Evolutionary conservation across 2,329 filamentous ascomycete species (phyloP).

Genomic region (Decorospora gaudefroyi): DNA sequence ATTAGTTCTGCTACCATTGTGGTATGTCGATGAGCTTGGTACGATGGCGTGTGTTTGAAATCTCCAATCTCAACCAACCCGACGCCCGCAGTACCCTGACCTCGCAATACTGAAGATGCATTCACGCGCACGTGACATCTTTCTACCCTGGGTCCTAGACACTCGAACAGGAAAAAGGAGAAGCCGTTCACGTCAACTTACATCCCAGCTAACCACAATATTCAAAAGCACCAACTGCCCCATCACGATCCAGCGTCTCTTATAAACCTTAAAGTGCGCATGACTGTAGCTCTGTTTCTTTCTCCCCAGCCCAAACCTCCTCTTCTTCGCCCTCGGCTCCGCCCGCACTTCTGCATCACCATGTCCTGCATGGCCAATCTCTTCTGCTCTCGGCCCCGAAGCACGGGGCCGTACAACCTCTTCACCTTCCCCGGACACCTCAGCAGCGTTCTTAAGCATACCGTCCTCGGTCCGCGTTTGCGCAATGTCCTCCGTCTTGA

Average conservation of each 20-base stretch:
- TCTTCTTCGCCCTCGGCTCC: background rate
- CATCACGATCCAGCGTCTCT: conserved; percentile 86
- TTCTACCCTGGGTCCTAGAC: too few species aligned
- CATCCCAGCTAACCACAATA: conserved; percentile 93
- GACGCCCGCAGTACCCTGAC: too few species aligned
- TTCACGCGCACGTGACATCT: too few species aligned
- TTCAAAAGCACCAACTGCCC: conserved; percentile 84
- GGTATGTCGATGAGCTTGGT: too few species aligned
- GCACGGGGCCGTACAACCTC: background rate
- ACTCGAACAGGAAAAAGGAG: background rate
- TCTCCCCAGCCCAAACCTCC: conserved; percentile 6
- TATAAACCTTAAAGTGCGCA: conserved; percentile 65
- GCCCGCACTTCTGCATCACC: background rate
- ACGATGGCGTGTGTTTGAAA: background rate
- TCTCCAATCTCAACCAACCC: too few species aligned
- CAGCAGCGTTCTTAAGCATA: conserved; percentile 21
- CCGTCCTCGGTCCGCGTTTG: conserved; percentile 15
- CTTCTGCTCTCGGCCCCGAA: background rate
- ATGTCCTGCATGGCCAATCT: conserved; percentile 9
- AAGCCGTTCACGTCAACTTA: conserved; percentile 59
- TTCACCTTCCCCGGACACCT: conserved; percentile 3
- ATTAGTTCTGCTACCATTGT: background rate
- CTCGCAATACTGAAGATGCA: too few species aligned
- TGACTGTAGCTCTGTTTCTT: conserved; percentile 36
- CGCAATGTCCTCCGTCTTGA: conserved; percentile 29